phyloP scores from a whole-genome alignment of 2,329 filamentous ascomycete species.

The Ambrosiella cleistominuta region DNA sequence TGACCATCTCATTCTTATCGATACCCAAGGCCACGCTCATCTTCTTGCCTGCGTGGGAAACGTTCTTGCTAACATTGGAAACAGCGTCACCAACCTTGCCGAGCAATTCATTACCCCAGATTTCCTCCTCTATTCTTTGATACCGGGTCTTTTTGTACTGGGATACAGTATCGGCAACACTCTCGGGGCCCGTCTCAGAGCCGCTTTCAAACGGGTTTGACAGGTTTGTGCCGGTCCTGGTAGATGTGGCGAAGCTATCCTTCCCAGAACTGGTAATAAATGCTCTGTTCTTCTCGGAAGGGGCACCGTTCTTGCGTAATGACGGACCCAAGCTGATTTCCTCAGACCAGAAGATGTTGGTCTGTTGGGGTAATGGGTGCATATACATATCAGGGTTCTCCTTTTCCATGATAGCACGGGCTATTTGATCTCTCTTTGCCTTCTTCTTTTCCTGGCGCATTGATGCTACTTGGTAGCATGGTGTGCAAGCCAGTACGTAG shows the following conservation, averaged over 20 bases:
- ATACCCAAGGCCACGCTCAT: constrained; percentile 35
- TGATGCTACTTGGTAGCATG: constrained; percentile 55
- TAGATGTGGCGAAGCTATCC: constrained; percentile 10
- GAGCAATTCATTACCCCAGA: constrained; percentile 50
- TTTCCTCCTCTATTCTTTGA: constrained; percentile 72
- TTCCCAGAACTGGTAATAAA: constrained; percentile 9
- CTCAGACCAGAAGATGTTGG: constrained; percentile 75
- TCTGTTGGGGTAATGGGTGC: constrained; percentile 68
- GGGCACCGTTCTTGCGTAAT: constrained; percentile 40
- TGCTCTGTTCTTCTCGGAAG: constrained; percentile 16
- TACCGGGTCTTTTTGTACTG: constrained; percentile 38
- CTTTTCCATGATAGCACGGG: constrained; percentile 45
- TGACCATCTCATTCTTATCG: constrained; percentile 33
- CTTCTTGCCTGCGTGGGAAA: constrained; percentile 32
- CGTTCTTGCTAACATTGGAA: constrained; percentile 19
- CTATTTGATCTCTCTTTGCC: constrained; percentile 48
- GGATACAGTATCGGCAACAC: constrained; percentile 9
- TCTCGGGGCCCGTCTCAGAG: constrained; percentile 11
- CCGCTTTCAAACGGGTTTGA: constrained; percentile 18
- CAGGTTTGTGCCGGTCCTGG: constrained; percentile 47
- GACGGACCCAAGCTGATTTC: constrained; percentile 72
- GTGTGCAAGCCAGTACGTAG: constrained; percentile 60
- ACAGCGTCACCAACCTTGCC: constrained; percentile 16
- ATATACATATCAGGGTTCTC: constrained; percentile 58
- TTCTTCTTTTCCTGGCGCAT: constrained; percentile 53